Evolutionary conservation across 306 rosid genomes (phyloP), one percentile per base, ranked within the genome.

Genomic region (Rosa persica): DNA sequence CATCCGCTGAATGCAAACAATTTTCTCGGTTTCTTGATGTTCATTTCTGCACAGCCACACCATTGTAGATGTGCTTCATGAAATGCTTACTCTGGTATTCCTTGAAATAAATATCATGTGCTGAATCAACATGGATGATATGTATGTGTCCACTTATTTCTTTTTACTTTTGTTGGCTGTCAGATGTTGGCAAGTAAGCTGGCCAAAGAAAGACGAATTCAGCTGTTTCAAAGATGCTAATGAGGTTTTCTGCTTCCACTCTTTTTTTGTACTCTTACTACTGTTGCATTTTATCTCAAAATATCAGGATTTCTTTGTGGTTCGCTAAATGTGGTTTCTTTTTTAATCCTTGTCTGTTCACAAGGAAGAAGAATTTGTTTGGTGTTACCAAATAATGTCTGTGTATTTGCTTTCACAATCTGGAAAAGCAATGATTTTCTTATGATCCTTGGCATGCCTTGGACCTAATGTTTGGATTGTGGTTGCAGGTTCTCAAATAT

Each of bases 131-230:
- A 23, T 58, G 65, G 39, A 27, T 27, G 67, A 19, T 62, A 4
- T 2, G 39, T 55, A 58, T 67, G 48, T 60, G 27, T 76, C 39
- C 4, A 23, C 48, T 46, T 74, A 55, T 44, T 23, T 70, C 44
- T 46, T 57, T 70, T 70, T 2, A 3, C 36, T 73, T 36, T 17
- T 55, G 9, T 64, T 27, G 69, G 61, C 16, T 65, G 68, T 73
- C 76, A 87, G 90, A 79, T 87, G 90, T 73, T 80, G 87, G 87
- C 82, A 73, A 79, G 90, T 87, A 75, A 61, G 60, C 25, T 87
- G 89, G 87, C 90, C 89, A 12, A 75, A 85, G 81, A 87, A 81
- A 85, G 81, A 85, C 16, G 82, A 83, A 11, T 34, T 10, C 76
- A 58, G 81, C 67, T 74, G 47, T 80, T 87, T 71, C 77, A 85